Base-by-base conservation (phyloP, 2,329 filamentous ascomycete species). In the Shiraia sp. region DNA sequence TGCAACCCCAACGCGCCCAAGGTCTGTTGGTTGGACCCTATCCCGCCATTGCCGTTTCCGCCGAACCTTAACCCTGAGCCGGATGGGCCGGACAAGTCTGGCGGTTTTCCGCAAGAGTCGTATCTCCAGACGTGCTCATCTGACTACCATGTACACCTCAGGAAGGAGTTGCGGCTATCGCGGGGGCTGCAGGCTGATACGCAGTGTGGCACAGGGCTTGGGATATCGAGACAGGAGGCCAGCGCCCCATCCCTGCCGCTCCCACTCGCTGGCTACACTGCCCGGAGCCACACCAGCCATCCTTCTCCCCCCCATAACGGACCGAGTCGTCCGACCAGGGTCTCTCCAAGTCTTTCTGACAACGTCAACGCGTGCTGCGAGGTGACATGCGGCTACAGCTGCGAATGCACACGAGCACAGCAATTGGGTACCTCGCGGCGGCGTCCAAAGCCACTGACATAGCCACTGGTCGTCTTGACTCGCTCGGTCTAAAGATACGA, bases 221-320 rank as follows among this genome's bases (percentile, higher is more conserved):
- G 35, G 47, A 51, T 51, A 52, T 52, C 50, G 8, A 53, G 43
- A 55, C 47, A 44, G 33, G 41, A 50, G 23, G 28, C 40, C 52
- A 52, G 55, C 51, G 57, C 53, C 46, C 40, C 28, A 45, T 32
- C 43, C 47, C 43, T 45, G 29, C 33, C 27, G 46, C 50, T 42
- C 49, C 46, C 48, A 47, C 50, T 51, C 51, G 44, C 51, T 47
- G 52, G 49, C 47, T n/a, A n/a, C n/a, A n/a, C n/a, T n/a, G n/a
- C n/a, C n/a, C 49, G 54, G 49, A 42, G 48, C 53, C 42, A 53
- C 37, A 49, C 49, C 48, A 22, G 16, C 36, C 36, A 22, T 27
- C 28, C 33, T 44, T 41, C 40, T 42, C 47, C 45, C 45, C 38
- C 37, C 29, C 32, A 43, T 47, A 51, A 57, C 52, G 44, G 53